Base-by-base conservation (phyloP, 257 asterid species). In the Datura wrightii region DNA sequence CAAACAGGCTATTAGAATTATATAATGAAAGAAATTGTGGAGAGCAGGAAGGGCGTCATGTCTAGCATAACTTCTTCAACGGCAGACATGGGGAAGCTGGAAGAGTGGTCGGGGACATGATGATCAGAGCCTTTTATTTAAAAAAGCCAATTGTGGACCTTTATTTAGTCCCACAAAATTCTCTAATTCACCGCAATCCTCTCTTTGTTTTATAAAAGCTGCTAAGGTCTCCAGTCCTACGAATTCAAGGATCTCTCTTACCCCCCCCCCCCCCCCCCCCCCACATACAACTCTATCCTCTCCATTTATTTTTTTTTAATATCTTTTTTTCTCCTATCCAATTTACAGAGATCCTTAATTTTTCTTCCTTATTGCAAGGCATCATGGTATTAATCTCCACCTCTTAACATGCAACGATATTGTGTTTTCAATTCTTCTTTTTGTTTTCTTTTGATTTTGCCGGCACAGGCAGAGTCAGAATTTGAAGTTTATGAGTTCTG, bases 201-300 rank as follows among this genome's bases (percentile, higher is more conserved):
- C 54, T 70, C 36, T 70, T 18, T 2, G 48, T 69, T 39, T n/a
- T 41, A 69, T 69, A 69, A 69, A 60, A 69, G 34, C 15, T 69
- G 78, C 31, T 16, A 67, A 14, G 8, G 8, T 67, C 78, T 7
- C 24, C 31, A 37, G 6, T 69, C 34, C 46, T 69, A 39, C 53
- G 53, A 69, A 39, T 69, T 69, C 79, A 59, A 59, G 66, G 66
- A 59, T 59, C 66, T 59, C 66, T 59, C n/a, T 59, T 18, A 8
- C 31, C n/a, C n/a, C 31, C 31, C 31, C 31, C 31, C 31, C 31
- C 31, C n/a, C 31, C n/a, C n/a, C 31, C n/a, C n/a, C 31, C 31
- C 31, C 31, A 24, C 31, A 60, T 24, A 19, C 9, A 5, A 7
- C 5, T 60, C 37, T n/a, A 60, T 60, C 5, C 37, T 60, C 37